Evolutionary conservation across 208 protist species (phyloP).

Genomic region (Entamoeba dispar): DNA sequence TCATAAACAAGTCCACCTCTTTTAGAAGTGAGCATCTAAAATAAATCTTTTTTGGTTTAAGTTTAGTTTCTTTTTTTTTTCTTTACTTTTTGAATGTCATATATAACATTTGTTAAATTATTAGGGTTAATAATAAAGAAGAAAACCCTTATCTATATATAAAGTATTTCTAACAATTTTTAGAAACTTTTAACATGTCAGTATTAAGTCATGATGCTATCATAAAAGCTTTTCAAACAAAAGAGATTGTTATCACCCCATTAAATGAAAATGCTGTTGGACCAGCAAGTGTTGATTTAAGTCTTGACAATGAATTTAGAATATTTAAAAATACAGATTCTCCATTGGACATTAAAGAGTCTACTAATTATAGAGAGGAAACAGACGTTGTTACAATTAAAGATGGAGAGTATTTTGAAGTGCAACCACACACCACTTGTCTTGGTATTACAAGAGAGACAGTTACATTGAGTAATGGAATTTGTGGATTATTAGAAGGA

Average conservation of each 20-base stretch:
- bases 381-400: conserved; percentile 6
- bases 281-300: conserved; percentile 1
- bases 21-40: not conserved
- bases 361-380: conserved; percentile 19
- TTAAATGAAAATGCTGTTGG: not conserved
- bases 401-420: not conserved
- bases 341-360: not conserved
- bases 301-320: conserved; percentile 9
- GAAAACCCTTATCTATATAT: too few relatives aligned
- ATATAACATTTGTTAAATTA: too few relatives aligned
- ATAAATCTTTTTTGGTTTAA: too few relatives aligned
- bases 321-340: not conserved
- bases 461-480: conserved; percentile 10
- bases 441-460: conserved; percentile 36
- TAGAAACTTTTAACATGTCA: not conserved
- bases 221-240: not conserved
- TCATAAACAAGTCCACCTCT: not conserved
- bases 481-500: conserved; percentile 40
- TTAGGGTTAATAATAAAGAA: too few relatives aligned
- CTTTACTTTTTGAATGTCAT: too few relatives aligned
- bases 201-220: conserved; percentile 4
- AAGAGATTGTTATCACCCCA: conserved; percentile 4
- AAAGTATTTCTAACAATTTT: too few relatives aligned
- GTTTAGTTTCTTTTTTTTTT: too few relatives aligned
- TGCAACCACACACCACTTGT: not conserved